Base-by-base conservation (phyloP, 345 rosid species). In the Eucalyptus curtisii region DNA sequence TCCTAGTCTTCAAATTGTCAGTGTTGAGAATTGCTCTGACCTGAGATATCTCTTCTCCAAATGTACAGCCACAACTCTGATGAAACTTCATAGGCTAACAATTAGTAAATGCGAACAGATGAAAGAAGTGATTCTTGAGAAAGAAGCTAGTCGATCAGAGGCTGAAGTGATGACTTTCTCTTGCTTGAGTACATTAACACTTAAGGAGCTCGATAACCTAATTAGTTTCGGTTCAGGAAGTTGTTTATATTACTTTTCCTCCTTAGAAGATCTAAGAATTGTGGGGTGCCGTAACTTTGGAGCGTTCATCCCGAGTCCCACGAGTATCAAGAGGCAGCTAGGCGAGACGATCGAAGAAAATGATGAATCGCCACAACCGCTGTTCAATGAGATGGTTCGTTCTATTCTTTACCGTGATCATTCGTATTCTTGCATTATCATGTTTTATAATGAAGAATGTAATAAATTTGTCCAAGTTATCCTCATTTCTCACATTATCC, bases 1-100 rank as follows among this genome's bases (percentile, higher is more conserved):
- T 64, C 71, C 71, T n/a, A 13, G 9, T 64, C 71, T 64, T 1
- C 1, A 4, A 30, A 1, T 1, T 2, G 19, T 64, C 71, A 1
- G 0, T 1, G 8, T 61, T 12, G 7, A 6, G 0, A 3, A 6
- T 27, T 61, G 31, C 68, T 3, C 8, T 4, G 16, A 61, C 2
- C 4, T 61, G 3, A 61, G 16, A 30, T 27, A 12, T 61, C 33
- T 61, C 68, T 61, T 30, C 68, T 4, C 68, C 68, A 2, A 27
- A 27, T 30, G 0, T 30, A 6, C 16, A 16, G 33, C 33, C 33
- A 6, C n/a, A n/a, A n/a, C n/a, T n/a, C n/a, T n/a, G n/a, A n/a
- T n/a, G n/a, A n/a, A n/a, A n/a, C n/a, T n/a, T n/a, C n/a, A n/a
- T n/a, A n/a, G n/a, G n/a, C n/a, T 61, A 27, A 1, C 3, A 3